Conservation (phyloP, 2,329 filamentous ascomycete species). For the Xylaria sp. region DNA sequence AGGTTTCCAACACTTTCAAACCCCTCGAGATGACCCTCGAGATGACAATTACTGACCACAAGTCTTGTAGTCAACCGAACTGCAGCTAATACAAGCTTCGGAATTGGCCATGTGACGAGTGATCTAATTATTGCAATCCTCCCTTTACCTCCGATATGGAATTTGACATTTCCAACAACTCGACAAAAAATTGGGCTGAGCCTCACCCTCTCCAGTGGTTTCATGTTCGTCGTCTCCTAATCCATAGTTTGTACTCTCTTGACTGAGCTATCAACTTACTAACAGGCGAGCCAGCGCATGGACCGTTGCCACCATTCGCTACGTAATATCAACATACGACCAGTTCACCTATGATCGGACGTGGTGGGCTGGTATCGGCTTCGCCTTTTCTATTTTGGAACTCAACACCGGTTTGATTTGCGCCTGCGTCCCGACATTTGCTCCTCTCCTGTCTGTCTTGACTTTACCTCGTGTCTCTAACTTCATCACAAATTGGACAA, state of each 20-base stretch:
- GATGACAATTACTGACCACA: not conserved
- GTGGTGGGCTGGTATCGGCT: constrained; percentile 48
- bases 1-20: not conserved
- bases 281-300: constrained; percentile 42
- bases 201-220: constrained; percentile 44
- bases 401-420: constrained; percentile 48
- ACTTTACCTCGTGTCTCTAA: constrained; percentile 28
- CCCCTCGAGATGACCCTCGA: not conserved
- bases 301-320: constrained; percentile 45
- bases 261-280: constrained; percentile 15
- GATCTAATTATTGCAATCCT: constrained; percentile 48
- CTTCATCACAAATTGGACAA: constrained; percentile 35
- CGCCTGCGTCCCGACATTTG: constrained; percentile 46
- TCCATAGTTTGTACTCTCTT: not conserved
- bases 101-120: constrained; percentile 47
- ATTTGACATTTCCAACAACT: constrained; percentile 42
- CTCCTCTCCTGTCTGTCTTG: constrained; percentile 41
- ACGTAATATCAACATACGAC: constrained; percentile 47
- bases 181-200: constrained; percentile 47
- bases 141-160: constrained; percentile 46
- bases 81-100: constrained; percentile 46
- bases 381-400: constrained; percentile 47
- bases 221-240: constrained; percentile 41
- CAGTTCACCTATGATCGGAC: constrained; percentile 45
- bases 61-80: constrained; percentile 37